phyloP scores from a whole-genome alignment of 2,329 filamentous ascomycete genomes.

The Gnomoniopsis smithogilvyi region DNA sequence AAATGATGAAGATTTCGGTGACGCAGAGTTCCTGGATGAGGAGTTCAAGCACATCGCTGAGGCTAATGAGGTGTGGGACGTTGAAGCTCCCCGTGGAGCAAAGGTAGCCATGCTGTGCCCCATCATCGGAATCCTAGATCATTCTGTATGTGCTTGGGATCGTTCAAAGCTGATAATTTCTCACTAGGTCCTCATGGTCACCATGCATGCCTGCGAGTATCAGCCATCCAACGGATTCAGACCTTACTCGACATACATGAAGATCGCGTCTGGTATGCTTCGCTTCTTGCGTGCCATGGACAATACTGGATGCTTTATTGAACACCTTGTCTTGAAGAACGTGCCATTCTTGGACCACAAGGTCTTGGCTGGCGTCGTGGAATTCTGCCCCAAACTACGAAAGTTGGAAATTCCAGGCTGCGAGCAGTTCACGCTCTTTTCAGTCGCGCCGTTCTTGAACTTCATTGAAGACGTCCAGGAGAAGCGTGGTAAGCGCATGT shows the following conservation, averaged over 20 bases:
- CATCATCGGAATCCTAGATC: background rate
- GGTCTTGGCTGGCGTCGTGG: background rate
- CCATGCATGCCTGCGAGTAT: background rate
- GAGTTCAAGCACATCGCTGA: conserved; percentile 1
- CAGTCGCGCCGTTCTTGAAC: conserved; percentile 3
- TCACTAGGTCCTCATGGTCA: background rate
- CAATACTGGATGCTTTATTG: background rate
- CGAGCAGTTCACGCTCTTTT: conserved; percentile 4
- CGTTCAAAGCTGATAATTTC: background rate
- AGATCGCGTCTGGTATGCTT: background rate
- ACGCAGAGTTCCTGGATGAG: conserved; percentile 4
- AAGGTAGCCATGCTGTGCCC: background rate
- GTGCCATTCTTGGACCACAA: conserved; percentile 8
- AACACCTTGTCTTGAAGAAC: conserved; percentile 1
- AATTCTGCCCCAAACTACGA: conserved; percentile 9
- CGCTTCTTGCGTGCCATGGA: background rate
- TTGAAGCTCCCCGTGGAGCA: background rate
- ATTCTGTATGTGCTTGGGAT: background rate
- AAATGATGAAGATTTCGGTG: background rate
- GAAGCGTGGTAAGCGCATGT: background rate
- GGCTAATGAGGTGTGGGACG: background rate
- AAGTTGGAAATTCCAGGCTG: conserved; percentile 8
- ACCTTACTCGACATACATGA: too few relatives aligned
- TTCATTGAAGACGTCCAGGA: background rate
- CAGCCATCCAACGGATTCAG: too few relatives aligned